Conservation (phyloP, 140 eudicot genomes). For the Anethum foeniculum region DNA sequence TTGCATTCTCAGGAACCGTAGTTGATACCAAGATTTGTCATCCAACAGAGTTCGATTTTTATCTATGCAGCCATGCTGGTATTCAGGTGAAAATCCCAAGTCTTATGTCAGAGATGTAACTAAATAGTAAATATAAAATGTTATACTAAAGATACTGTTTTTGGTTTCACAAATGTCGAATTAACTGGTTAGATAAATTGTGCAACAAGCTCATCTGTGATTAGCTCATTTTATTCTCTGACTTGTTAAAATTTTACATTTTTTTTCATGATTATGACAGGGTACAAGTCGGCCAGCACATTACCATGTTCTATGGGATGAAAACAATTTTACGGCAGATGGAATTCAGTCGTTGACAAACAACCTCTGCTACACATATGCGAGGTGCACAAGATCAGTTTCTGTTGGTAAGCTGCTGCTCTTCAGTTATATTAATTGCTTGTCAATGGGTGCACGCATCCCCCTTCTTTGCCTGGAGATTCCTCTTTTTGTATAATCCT, state of each 20-base stretch:
- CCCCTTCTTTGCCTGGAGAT: background rate
- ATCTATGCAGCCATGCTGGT: conserved; percentile 74
- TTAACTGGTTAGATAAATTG: background rate
- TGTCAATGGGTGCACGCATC: background rate
- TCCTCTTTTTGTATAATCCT: too few relatives aligned
- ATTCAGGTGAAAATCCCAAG: conserved; percentile 43
- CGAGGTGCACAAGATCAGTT: conserved; percentile 75
- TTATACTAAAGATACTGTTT: background rate
- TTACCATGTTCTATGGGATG: conserved; percentile 92
- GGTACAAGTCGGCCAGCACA: conserved; percentile 92
- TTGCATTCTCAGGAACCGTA: conserved; percentile 44
- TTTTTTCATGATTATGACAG: conserved; percentile 19
- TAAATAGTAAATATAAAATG: background rate
- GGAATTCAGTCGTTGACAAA: conserved; percentile 74
- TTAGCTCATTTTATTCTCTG: background rate
- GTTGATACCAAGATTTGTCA: conserved; percentile 69
- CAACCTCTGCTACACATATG: conserved; percentile 79
- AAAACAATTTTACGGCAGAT: conserved; percentile 76
- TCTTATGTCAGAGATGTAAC: background rate
- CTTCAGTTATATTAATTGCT: background rate
- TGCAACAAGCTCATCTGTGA: background rate
- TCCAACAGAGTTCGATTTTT: conserved; percentile 70
- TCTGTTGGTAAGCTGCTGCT: conserved; percentile 46
- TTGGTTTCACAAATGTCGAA: background rate
- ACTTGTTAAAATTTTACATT: background rate